These are phyloP conservation scores for Euphorbia lathyris DNA, from an alignment of 345 rosid genomes.

Conservation along the genomic window DNA sequence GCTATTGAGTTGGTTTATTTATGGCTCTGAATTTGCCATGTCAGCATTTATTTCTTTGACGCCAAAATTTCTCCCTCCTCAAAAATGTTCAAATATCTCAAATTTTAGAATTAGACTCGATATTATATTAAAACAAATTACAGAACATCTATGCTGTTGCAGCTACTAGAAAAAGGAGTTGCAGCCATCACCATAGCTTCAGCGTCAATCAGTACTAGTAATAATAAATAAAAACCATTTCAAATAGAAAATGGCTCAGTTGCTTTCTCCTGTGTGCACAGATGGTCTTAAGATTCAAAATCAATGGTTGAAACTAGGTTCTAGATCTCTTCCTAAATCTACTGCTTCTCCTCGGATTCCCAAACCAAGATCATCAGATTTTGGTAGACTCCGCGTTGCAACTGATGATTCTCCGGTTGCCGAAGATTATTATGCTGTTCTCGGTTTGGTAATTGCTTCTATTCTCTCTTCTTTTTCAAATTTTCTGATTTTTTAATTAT, in stretches of 20 bases:
- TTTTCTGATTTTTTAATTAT: neutral
- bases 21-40: slow-evolving; percentile 56
- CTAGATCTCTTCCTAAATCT: slow-evolving; percentile 26
- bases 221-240: too few relatives aligned
- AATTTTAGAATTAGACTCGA: neutral
- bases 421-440: slow-evolving; percentile 81
- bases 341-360: slow-evolving; percentile 27
- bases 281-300: slow-evolving; percentile 58
- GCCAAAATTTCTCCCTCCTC: slow-evolving; percentile 48
- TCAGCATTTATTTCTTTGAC: slow-evolving; percentile 46
- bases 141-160: too few relatives aligned
- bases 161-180: too few relatives aligned
- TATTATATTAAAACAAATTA: too few relatives aligned
- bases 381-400: slow-evolving; percentile 51
- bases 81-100: slow-evolving; percentile 7
- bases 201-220: neutral
- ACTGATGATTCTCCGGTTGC: slow-evolving; percentile 48
- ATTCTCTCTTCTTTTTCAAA: neutral
- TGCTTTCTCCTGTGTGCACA: slow-evolving; percentile 67
- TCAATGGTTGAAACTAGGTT: slow-evolving; percentile 33
- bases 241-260: slow-evolving; percentile 96
- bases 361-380: slow-evolving; percentile 28
- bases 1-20: slow-evolving; percentile 1
- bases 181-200: too few relatives aligned
- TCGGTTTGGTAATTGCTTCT: slow-evolving; percentile 61